Evolutionary conservation across 176 grass and related monocot species (phyloP), one percentile per base, ranked within the genome.

Genomic region (Avena eriantha): DNA sequence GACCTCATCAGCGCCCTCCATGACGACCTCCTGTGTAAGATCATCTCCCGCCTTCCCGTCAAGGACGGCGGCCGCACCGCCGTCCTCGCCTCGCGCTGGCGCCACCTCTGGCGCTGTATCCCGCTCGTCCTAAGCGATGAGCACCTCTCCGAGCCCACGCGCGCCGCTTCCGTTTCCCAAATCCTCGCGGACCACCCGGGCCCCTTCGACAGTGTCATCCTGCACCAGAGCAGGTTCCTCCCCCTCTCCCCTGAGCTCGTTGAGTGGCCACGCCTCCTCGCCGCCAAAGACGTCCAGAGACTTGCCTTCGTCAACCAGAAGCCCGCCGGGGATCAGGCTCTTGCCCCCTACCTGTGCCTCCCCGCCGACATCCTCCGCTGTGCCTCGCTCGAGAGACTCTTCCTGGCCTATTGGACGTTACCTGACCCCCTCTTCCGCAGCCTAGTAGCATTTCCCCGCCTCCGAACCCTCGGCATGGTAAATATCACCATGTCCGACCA

Each of bases 61-160:
- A 87, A 49, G 76, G 85, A 91, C 0, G 80, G 48, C 46, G 80
- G 36, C 11, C 67, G 65, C 80, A 87, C 89, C 24, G 18, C 67
- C 19, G 46, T 2, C 5, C 89, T 91, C 34, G 65, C 75, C 57
- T 1, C 55, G 18, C 35, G 66, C 34, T 87, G 67, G 89, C 85
- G 80, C 43, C 13, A 39, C 35, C 13, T 90, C 34, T 90, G 80
- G 80, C 29, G 3, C 76, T 84, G 84, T 19, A 21, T 26, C 15
- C 80, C 80, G 22, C 74, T 87, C 17, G 31, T 65, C 74, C 55
- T 90, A 36, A 2, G 48, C 26, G 78, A 90, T n/a, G 10, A 18
- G 26, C 70, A 85, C 77, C 46, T 75, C 46, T 46, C 72, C 1
- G 7, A 31, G 46, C 72, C 6, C 13, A 10, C 22, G 22, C 23